phyloP scores from a whole-genome alignment of 805 yeast species.

The Yarrowia divulgata region DNA sequence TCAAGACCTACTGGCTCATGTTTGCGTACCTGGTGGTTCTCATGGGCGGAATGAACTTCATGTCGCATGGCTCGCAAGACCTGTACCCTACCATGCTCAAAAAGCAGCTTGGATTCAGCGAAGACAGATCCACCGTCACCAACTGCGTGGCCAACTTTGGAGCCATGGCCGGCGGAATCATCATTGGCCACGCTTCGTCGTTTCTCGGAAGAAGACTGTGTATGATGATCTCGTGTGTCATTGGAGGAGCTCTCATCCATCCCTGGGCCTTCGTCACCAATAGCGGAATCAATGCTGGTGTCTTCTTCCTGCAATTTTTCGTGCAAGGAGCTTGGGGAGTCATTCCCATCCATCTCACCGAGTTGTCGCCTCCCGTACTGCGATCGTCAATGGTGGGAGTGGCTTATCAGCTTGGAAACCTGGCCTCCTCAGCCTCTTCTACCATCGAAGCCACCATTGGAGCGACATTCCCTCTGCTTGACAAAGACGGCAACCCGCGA shows the following conservation, averaged over 20 bases:
- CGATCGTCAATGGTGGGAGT: constrained; percentile 18
- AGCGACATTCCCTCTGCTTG: constrained; percentile 43
- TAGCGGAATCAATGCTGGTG: constrained; percentile 9
- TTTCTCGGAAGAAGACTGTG: constrained; percentile 14
- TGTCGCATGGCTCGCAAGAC: constrained; percentile 71
- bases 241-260: constrained; percentile 15
- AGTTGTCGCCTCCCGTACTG: constrained; percentile 3
- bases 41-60: constrained; percentile 58
- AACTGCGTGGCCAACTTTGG: constrained; percentile 15
- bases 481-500: not conserved
- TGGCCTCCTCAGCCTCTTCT: constrained; percentile 72
- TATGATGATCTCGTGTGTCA: constrained; percentile 4
- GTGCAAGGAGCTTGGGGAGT: constrained; percentile 24
- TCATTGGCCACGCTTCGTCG: not conserved
- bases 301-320: constrained; percentile 12
- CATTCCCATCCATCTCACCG: constrained; percentile 8
- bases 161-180: not conserved
- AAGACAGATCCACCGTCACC: constrained; percentile 8
- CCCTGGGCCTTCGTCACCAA: constrained; percentile 28
- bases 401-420: constrained; percentile 47
- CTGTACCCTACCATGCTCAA: constrained; percentile 69
- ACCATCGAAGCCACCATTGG: constrained; percentile 73
- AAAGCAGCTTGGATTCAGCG: constrained; percentile 62
- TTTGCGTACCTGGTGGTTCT: constrained; percentile 63
- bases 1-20: constrained; percentile 63